These are phyloP conservation scores for Starmerella bacillaris DNA, from an alignment of 805 yeast genomes.

Conservation along the genomic window DNA sequence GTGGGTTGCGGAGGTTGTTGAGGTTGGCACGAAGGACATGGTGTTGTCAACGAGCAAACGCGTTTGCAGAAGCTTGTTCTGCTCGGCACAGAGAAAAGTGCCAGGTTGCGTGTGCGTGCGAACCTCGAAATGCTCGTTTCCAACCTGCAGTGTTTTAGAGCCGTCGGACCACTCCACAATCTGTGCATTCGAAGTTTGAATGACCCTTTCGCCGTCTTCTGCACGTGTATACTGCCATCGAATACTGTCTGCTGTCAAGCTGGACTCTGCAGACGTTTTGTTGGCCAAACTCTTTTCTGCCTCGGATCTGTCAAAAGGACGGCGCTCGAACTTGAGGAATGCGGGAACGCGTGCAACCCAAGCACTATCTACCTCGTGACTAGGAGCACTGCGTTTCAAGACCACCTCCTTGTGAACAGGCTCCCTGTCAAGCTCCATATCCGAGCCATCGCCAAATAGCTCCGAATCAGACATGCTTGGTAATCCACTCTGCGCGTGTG, in stretches of 20 bases:
- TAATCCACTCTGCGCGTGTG: no score
- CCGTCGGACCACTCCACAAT: slow-evolving; percentile 94
- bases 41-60: slow-evolving; percentile 46
- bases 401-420: slow-evolving; percentile 8
- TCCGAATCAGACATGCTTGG: slow-evolving; percentile 13
- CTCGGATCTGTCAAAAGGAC: slow-evolving; percentile 46
- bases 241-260: slow-evolving; percentile 56
- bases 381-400: slow-evolving; percentile 15
- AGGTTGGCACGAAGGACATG: slow-evolving; percentile 70
- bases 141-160: slow-evolving; percentile 63
- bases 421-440: slow-evolving; percentile 6
- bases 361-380: slow-evolving; percentile 11
- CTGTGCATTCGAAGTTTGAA: slow-evolving; percentile 76
- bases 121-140: slow-evolving; percentile 73
- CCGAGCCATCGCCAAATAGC: slow-evolving; percentile 12
- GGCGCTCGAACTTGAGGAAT: slow-evolving; percentile 63
- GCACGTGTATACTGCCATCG: slow-evolving; percentile 79
- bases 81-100: slow-evolving; percentile 51
- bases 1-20: slow-evolving; percentile 75
- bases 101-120: slow-evolving; percentile 11
- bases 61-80: slow-evolving; percentile 50
- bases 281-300: slow-evolving; percentile 16
- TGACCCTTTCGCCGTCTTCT: slow-evolving; percentile 32
- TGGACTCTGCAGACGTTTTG: slow-evolving; percentile 22
- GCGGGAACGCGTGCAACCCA: slow-evolving; percentile 46